A percentile compares a stretch with the other conserved stretches of the same genome.
These are phyloP conservation scores for Sporothrix brunneoviolacea DNA, from an alignment of 2,329 filamentous ascomycete species.

Conservation along the genomic window DNA sequence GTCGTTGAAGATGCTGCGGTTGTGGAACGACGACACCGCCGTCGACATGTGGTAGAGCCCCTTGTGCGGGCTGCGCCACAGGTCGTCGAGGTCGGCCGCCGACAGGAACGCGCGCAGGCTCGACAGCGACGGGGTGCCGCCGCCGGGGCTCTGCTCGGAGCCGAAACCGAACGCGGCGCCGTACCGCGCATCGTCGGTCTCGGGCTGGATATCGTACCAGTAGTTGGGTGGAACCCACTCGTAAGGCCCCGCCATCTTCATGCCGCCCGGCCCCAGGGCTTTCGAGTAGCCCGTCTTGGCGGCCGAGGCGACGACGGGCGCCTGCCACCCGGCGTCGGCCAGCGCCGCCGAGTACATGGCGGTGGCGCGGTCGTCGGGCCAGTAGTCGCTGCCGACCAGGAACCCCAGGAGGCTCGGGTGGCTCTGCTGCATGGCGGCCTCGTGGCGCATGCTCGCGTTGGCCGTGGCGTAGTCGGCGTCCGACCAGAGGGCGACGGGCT, in stretches of 20 bases:
- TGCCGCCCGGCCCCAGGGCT: constrained; percentile 47
- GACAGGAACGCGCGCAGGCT: constrained; percentile 50
- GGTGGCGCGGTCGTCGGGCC: constrained; percentile 52
- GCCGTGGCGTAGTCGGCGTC: constrained; percentile 50
- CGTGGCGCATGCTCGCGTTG: constrained; percentile 49
- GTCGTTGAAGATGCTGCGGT: constrained; percentile 51
- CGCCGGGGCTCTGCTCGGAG: constrained; percentile 55
- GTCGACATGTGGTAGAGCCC: constrained; percentile 55
- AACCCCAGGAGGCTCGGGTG: constrained; percentile 54
- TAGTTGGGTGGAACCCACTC: constrained; percentile 61
- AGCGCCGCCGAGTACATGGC: constrained; percentile 46
- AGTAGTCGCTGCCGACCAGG: constrained; percentile 56
- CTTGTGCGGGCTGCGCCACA: constrained; percentile 50
- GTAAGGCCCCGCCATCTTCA: constrained; percentile 63
- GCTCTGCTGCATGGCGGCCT: constrained; percentile 52
- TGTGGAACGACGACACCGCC: constrained; percentile 47
- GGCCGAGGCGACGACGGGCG: constrained; percentile 52
- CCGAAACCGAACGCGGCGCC: constrained; percentile 59
- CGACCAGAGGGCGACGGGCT: constrained; percentile 36
- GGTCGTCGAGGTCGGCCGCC: constrained; percentile 40
- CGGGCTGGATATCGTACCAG: constrained; percentile 45
- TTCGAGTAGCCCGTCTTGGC: constrained; percentile 47
- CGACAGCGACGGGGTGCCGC: constrained; percentile 52
- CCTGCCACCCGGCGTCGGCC: constrained; percentile 45
- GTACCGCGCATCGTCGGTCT: constrained; percentile 28